Evolutionary conservation across 129 eudicot species (phyloP), one percentile per base, ranked within the genome.

Genomic region (Chrysanthemum seticuspe): DNA sequence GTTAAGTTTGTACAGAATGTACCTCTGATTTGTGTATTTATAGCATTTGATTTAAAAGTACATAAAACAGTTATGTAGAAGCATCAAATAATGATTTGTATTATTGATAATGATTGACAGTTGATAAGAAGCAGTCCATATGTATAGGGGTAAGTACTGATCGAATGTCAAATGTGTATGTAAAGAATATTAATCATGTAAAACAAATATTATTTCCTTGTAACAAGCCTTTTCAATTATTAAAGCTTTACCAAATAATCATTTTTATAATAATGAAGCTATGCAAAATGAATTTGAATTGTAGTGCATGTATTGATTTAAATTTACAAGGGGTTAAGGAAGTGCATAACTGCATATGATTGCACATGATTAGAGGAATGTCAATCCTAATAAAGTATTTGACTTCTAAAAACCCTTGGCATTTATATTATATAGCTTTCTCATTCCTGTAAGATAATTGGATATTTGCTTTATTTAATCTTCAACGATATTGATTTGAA

Each of bases 101-200:
- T 56, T 68, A 69, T 69, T 53, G 13, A 1, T 27, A 53, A 69
- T 69, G 49, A 69, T 69, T 68, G 70, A 66, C 16, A 7, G 62
- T 15, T 57, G 62, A 57, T 57, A 70, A 54, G 52, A 70, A 34
- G 54, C 7, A 55, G 64, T 70, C 29, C 54, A 5, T 70, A 55
- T 70, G 21, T 31, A 16, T 69, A 53, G 62, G 13, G 48, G 29
- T 53, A 53, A 45, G 25, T 6, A 27, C 62, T 9, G 27, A 70
- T 55, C 25, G 74, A 70, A 70, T 70, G 64, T 54, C 53, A 34
- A 70, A 55, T 70, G 74, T 4, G 8, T 67, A 70, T 55, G 54
- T 6, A 55, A 13, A 16, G 63, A 69, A 69, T 69, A 53, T 52
- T 63, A 25, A 68, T 21, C 36, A 48, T 19, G 13, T 67, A n/a